phyloP scores from a whole-genome alignment of 2,329 filamentous ascomycete genomes.

The Botrytis sinoallii region DNA sequence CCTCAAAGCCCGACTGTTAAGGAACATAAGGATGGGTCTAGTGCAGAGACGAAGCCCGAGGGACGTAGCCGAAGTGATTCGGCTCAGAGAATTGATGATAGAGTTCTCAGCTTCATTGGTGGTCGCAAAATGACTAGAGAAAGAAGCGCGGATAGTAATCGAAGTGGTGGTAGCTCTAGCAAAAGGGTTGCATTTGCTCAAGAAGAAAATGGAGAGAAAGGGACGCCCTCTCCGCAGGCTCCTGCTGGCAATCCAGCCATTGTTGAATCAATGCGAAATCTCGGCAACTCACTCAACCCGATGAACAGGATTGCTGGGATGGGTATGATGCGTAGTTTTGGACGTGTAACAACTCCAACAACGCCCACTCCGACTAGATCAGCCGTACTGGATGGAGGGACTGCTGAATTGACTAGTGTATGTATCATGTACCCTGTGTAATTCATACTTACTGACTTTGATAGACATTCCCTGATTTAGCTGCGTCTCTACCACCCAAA shows the following conservation, averaged over 20 bases:
- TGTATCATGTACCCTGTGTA: constrained; percentile 28
- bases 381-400: constrained; percentile 48
- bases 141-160: constrained; percentile 70
- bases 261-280: constrained; percentile 76
- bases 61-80: constrained; percentile 35
- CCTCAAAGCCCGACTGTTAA: constrained; percentile 42
- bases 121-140: constrained; percentile 64
- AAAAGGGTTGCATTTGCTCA: constrained; percentile 55
- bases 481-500: constrained; percentile 53
- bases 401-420: constrained; percentile 53
- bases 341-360: constrained; percentile 46
- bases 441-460: background rate
- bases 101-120: constrained; percentile 67
- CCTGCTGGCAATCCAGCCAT: constrained; percentile 54
- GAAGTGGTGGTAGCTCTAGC: constrained; percentile 57
- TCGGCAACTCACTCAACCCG: constrained; percentile 79
- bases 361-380: constrained; percentile 41
- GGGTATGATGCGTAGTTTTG: constrained; percentile 72
- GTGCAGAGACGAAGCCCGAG: constrained; percentile 2
- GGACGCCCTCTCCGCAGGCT: constrained; percentile 37
- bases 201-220: constrained; percentile 41
- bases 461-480: constrained; percentile 61
- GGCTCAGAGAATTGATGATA: constrained; percentile 54
- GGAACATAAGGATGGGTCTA: constrained; percentile 18
- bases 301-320: constrained; percentile 76